Percentiles rank a stretch among this genome's conserved stretches.
Evolutionary conservation across 75 land plant species (phyloP).

Genomic region (Pseudotsuga menziesii): DNA sequence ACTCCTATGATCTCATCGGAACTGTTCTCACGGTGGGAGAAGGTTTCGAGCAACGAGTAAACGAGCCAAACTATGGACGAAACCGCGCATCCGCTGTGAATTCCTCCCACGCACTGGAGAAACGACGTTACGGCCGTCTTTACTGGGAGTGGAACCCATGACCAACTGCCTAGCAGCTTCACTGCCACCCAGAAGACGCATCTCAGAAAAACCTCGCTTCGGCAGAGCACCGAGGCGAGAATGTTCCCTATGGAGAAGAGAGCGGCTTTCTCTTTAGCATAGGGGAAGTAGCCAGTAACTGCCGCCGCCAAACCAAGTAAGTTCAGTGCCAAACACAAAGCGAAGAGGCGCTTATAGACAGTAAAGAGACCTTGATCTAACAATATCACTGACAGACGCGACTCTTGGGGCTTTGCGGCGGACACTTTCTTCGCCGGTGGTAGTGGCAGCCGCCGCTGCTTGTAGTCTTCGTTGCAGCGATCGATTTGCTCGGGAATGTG

Average conservation of each 20-base stretch:
- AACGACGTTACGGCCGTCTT: too few species aligned
- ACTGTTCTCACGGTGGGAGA: too few species aligned
- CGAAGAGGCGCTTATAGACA: constrained; percentile 54
- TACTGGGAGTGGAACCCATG: too few species aligned
- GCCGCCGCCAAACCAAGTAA: constrained; percentile 23
- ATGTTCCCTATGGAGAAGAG: constrained; percentile 48
- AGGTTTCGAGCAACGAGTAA: too few species aligned
- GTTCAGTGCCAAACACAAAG: constrained; percentile 24
- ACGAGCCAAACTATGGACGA: too few species aligned
- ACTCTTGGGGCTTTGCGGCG: background rate
- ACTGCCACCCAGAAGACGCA: too few species aligned
- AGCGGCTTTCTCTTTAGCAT: constrained; percentile 27
- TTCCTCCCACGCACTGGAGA: too few species aligned
- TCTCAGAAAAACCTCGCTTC: constrained; percentile 56
- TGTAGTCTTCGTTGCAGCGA: too few species aligned
- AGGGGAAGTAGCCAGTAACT: constrained; percentile 34
- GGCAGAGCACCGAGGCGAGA: constrained; percentile 34
- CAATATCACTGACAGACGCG: constrained; percentile 38
- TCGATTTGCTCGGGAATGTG: too few species aligned
- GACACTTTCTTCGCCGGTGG: background rate
- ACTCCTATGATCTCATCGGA: too few species aligned
- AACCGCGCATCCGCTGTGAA: too few species aligned
- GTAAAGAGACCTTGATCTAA: constrained; percentile 51
- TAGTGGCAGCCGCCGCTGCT: background rate
- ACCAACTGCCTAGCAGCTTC: too few species aligned